These are phyloP conservation scores for Colletotrichum sp. DNA, from an alignment of 2,329 filamentous ascomycete species.

Conservation along the genomic window DNA sequence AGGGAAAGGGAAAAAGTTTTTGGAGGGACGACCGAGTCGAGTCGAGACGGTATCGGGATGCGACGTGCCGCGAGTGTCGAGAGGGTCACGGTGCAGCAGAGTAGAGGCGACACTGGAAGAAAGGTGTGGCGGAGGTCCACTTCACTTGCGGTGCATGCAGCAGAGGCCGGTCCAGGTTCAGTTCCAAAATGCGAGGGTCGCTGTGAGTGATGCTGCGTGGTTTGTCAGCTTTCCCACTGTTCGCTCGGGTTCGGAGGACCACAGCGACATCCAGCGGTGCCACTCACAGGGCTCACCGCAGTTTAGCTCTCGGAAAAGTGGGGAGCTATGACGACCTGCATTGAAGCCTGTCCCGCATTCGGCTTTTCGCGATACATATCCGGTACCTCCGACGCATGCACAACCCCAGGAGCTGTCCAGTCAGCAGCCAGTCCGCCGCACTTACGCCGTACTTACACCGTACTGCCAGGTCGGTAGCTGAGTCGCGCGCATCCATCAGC, in stretches of 20 bases:
- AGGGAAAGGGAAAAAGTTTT: background rate
- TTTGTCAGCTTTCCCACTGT: slow-evolving; percentile 16
- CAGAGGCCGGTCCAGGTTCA: background rate
- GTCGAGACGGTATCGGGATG: slow-evolving; percentile 9
- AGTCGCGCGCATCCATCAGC: background rate
- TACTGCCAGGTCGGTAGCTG: background rate
- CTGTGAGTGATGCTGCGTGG: slow-evolving; percentile 4
- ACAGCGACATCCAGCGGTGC: background rate
- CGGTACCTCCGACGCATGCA: slow-evolving; percentile 14
- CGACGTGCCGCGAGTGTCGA: slow-evolving; percentile 3
- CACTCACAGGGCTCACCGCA: slow-evolving; percentile 6
- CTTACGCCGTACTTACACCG: background rate
- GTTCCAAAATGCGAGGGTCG: slow-evolving; percentile 7
- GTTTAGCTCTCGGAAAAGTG: slow-evolving; percentile 17
- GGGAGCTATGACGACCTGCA: slow-evolving; percentile 24
- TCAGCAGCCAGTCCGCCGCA: background rate
- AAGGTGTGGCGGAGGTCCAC: slow-evolving; percentile 5
- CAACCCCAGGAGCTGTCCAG: background rate
- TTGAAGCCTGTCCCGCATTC: slow-evolving; percentile 16
- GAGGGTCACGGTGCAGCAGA: background rate
- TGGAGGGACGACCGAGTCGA: slow-evolving; percentile 1
- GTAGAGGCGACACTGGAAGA: background rate
- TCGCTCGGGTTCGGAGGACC: background rate
- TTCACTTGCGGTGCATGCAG: background rate
- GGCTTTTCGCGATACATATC: slow-evolving; percentile 10